Percentiles rank a stretch among this genome's conserved stretches.
These are phyloP conservation scores for Pichia sp. DNA, from an alignment of 1,139 yeast genomes.

Conservation along the genomic window DNA sequence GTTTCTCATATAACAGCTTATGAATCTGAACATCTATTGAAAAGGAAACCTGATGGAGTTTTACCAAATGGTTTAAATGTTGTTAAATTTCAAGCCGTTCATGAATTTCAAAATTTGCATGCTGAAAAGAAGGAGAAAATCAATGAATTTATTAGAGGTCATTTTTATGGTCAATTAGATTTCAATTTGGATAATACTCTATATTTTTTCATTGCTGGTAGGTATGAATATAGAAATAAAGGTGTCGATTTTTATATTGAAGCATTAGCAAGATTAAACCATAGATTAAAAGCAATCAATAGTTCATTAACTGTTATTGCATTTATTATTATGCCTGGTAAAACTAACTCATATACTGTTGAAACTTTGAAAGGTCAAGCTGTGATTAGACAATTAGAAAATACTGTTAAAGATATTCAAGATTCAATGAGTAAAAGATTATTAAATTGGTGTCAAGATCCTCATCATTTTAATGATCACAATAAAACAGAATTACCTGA, in stretches of 20 bases:
- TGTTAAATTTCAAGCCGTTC: slow-evolving; percentile 93
- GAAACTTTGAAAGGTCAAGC: slow-evolving; percentile 97
- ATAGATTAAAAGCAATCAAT: slow-evolving; percentile 70
- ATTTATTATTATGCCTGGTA: slow-evolving; percentile 97
- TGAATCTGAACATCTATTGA: slow-evolving; percentile 87
- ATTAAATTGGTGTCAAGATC: slow-evolving; percentile 68
- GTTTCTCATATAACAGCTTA: slow-evolving; percentile 95
- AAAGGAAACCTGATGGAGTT: slow-evolving; percentile 96
- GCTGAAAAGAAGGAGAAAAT: slow-evolving; percentile 87
- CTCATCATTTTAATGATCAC: slow-evolving; percentile 28
- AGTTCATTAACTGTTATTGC: slow-evolving; percentile 93
- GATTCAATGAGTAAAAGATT: slow-evolving; percentile 79
- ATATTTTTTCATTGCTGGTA: slow-evolving; percentile 93
- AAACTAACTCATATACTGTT: slow-evolving; percentile 87
- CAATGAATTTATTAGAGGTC: slow-evolving; percentile 92
- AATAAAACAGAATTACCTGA: slow-evolving; percentile 41
- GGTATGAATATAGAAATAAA: slow-evolving; percentile 94
- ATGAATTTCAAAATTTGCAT: slow-evolving; percentile 95
- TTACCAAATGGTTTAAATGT: slow-evolving; percentile 95
- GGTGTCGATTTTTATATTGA: slow-evolving; percentile 96
- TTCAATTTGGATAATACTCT: slow-evolving; percentile 90
- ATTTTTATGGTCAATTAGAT: slow-evolving; percentile 93
- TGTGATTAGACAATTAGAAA: slow-evolving; percentile 84
- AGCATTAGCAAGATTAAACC: slow-evolving; percentile 85
- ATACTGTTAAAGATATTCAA: slow-evolving; percentile 84